Conservation (phyloP, 768 basidiomycete genomes). For the Dacryopinax spathularia region DNA sequence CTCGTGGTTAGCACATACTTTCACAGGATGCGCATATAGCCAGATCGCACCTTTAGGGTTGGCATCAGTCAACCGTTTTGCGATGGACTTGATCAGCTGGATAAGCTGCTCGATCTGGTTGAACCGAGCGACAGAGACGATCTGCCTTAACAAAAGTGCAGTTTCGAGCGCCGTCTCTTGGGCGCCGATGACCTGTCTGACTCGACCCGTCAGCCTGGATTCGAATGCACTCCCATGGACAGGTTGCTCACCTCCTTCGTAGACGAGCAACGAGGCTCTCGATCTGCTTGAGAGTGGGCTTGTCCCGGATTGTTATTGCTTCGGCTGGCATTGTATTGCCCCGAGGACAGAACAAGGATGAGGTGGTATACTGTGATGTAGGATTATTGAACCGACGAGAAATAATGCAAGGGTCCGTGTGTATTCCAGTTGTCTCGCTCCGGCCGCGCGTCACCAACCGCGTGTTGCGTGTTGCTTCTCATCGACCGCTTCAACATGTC, state of each 20-base stretch:
- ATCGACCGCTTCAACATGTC: conserved; percentile 1
- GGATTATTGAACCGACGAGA: not conserved
- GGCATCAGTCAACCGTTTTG: conserved; percentile 68
- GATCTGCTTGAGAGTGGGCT: not conserved
- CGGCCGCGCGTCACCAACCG: not conserved
- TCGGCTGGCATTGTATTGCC: not conserved
- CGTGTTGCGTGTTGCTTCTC: not conserved
- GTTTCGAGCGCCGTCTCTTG: conserved; percentile 82
- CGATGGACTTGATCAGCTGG: conserved; percentile 61
- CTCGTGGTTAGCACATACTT: not conserved
- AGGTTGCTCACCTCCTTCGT: not conserved
- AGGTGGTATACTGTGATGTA: not conserved
- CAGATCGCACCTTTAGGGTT: conserved; percentile 73
- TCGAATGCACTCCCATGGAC: not conserved
- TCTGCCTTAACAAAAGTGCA: conserved; percentile 70
- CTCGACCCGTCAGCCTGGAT: not conserved
- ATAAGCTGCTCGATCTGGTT: conserved; percentile 76
- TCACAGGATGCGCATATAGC: not conserved
- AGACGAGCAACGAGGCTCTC: not conserved
- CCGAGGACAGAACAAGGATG: not conserved
- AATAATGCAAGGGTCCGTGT: too few species aligned
- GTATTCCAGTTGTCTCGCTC: too few species aligned
- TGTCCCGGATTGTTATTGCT: not conserved
- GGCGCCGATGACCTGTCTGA: conserved; percentile 83
- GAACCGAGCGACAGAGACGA: conserved; percentile 76